phyloP scores from a whole-genome alignment of 768 basidiomycete genomes.

The Phallus indusiatus region DNA sequence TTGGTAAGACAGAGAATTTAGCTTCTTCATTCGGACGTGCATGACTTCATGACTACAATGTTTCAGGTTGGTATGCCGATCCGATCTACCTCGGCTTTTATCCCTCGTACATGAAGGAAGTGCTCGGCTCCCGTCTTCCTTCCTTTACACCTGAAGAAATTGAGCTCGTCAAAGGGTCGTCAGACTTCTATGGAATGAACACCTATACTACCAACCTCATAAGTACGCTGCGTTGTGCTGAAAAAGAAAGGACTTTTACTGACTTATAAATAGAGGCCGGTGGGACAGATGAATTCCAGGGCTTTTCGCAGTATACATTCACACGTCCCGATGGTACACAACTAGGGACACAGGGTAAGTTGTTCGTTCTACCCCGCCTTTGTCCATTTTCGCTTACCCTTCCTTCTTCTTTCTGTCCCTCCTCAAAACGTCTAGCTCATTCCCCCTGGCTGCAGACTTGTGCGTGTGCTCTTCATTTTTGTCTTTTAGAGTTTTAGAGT shows the following conservation, averaged over 20 bases:
- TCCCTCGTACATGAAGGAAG: conserved; percentile 30
- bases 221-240: conserved; percentile 27
- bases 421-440: conserved; percentile 39
- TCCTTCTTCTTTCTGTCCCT: background rate
- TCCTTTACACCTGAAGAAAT: conserved; percentile 48
- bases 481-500: background rate
- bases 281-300: conserved; percentile 56
- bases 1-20: conserved; percentile 30
- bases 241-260: background rate
- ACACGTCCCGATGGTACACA: conserved; percentile 54
- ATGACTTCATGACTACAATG: background rate
- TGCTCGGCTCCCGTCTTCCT: conserved; percentile 16
- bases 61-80: conserved; percentile 35
- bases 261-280: conserved; percentile 35
- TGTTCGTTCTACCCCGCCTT: background rate
- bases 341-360: conserved; percentile 50
- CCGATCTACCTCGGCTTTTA: conserved; percentile 67
- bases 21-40: background rate
- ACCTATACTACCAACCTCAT: conserved; percentile 61
- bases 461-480: conserved; percentile 22
- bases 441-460: conserved; percentile 61
- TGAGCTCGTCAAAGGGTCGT: conserved; percentile 49
- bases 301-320: conserved; percentile 50
- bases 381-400: background rate
- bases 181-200: conserved; percentile 68